Conservation (phyloP, 805 yeast species). For the Yarrowia divulgata region DNA sequence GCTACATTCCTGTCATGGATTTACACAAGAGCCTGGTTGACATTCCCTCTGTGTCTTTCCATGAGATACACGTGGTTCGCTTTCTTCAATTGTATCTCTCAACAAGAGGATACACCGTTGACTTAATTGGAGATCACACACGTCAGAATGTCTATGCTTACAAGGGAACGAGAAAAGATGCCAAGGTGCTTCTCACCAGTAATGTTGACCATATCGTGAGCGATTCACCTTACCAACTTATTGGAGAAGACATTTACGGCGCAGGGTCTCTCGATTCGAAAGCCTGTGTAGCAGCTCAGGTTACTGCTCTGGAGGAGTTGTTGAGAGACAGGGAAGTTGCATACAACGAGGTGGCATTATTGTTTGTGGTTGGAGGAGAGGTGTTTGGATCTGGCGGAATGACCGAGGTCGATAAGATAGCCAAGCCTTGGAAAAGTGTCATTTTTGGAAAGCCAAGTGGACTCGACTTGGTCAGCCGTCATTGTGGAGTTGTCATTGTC, state of each 20-base stretch:
- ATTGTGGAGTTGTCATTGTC: slow-evolving; percentile 2
- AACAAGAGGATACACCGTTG: not conserved
- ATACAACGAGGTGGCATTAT: slow-evolving; percentile 4
- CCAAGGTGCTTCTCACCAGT: slow-evolving; percentile 9
- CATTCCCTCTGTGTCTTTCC: not conserved
- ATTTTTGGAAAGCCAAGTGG: slow-evolving; percentile 12
- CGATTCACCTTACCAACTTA: not conserved
- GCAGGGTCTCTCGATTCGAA: not conserved
- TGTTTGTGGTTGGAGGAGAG: slow-evolving; percentile 12
- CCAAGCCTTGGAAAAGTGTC: slow-evolving; percentile 13
- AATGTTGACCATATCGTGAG: not conserved
- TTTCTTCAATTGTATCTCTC: slow-evolving; percentile 5
- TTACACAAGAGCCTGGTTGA: slow-evolving; percentile 11
- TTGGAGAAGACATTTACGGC: not conserved
- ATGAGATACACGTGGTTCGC: not conserved
- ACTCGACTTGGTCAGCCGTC: not conserved
- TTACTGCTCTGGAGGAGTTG: slow-evolving; percentile 11
- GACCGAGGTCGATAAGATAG: slow-evolving; percentile 1
- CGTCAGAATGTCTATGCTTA: slow-evolving; percentile 8
- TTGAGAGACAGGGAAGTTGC: not conserved
- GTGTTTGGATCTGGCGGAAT: slow-evolving; percentile 5
- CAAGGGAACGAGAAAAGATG: slow-evolving; percentile 4
- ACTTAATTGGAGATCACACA: not conserved
- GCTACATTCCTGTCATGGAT: not conserved
- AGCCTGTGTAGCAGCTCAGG: slow-evolving; percentile 1